These are phyloP conservation scores for Chlamydomonas schloesseri DNA, from an alignment of 139 green algal genomes.

Conservation along the genomic window DNA sequence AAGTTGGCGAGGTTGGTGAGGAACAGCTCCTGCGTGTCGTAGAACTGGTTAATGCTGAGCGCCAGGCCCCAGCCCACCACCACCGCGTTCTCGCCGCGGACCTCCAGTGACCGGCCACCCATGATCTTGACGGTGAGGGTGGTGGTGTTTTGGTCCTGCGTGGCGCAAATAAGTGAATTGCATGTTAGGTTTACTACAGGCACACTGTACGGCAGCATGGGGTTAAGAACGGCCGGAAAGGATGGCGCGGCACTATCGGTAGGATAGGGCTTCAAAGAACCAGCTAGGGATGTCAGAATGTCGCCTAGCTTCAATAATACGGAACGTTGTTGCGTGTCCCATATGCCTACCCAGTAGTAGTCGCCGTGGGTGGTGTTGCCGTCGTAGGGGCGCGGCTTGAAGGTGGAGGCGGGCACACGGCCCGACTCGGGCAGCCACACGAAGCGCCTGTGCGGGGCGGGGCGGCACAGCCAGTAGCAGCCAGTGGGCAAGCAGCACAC, in stretches of 20 bases:
- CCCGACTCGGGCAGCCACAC: not conserved
- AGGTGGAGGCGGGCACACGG: constrained; percentile 5
- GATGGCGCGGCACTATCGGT: too few species aligned
- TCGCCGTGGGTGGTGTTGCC: constrained; percentile 26
- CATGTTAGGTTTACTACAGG: too few species aligned
- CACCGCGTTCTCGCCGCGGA: constrained; percentile 46
- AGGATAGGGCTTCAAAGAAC: too few species aligned
- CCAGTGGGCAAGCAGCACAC: too few species aligned
- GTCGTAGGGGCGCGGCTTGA: constrained; percentile 1
- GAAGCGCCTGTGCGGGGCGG: not conserved
- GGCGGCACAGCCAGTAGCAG: too few species aligned
- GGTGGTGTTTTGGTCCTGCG: constrained; percentile 50
- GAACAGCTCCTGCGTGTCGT: constrained; percentile 14
- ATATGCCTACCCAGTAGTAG: constrained; percentile 53
- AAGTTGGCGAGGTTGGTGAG: not conserved
- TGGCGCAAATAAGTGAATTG: too few species aligned
- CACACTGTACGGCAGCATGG: too few species aligned
- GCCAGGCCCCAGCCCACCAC: constrained; percentile 34
- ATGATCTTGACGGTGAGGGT: constrained; percentile 52
- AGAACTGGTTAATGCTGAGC: constrained; percentile 38
- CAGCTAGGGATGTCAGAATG: too few species aligned
- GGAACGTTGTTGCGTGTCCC: too few species aligned
- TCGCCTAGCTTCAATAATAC: too few species aligned
- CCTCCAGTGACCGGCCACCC: constrained; percentile 34
- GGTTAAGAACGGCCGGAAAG: too few species aligned